phyloP scores from a whole-genome alignment of 176 grass and related monocot species.

The Musa schizocarpa region DNA sequence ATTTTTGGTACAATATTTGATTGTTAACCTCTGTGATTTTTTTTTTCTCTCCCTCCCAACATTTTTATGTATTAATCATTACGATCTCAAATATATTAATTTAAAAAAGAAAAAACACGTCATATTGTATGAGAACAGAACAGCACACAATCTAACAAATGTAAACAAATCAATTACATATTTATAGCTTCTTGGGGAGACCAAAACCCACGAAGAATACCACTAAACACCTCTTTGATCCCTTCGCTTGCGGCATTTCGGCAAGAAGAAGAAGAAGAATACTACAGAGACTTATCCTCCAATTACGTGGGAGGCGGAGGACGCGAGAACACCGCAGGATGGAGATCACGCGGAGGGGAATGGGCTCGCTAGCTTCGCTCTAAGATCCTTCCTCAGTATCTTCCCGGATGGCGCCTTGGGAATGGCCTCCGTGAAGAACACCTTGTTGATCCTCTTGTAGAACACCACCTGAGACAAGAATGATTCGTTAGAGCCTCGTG shows the following conservation, averaged over 20 bases:
- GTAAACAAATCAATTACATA: background rate
- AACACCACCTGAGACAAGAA: background rate
- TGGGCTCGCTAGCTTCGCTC: background rate
- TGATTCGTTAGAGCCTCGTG: background rate
- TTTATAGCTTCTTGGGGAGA: no score
- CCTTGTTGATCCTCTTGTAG: slow-evolving; percentile 8
- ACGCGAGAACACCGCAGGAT: background rate
- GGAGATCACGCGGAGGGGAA: background rate
- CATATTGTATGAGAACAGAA: background rate
- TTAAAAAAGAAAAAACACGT: background rate
- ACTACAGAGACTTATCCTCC: background rate
- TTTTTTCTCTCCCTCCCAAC: no score
- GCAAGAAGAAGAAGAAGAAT: no score
- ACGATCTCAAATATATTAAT: no score
- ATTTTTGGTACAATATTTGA: no score
- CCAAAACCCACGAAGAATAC: no score
- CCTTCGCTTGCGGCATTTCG: no score
- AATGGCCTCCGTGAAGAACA: slow-evolving; percentile 9
- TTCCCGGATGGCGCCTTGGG: slow-evolving; percentile 5
- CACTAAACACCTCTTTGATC: no score
- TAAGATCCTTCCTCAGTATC: background rate
- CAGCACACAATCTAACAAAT: background rate
- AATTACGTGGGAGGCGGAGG: background rate
- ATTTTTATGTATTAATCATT: no score
- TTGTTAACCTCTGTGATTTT: no score